Conservation (phyloP, 2,329 filamentous ascomycete genomes). For the Apiospora arundinis region DNA sequence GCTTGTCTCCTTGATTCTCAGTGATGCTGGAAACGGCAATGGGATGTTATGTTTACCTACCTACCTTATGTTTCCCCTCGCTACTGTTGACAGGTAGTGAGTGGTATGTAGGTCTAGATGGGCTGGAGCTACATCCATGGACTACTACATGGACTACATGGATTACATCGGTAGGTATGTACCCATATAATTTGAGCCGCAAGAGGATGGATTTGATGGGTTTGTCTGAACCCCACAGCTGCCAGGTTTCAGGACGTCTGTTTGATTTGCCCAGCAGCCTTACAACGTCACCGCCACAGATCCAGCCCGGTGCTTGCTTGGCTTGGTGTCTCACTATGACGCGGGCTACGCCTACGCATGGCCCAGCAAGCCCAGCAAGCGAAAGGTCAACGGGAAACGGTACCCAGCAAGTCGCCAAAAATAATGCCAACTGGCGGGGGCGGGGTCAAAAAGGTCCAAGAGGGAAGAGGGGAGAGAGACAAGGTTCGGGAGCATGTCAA, state of each 20-base stretch:
- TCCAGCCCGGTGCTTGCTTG: neutral
- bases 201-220: neutral
- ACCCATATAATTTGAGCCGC: neutral
- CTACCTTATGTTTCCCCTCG: too few species aligned
- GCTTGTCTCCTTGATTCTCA: too few species aligned
- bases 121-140: too few species aligned
- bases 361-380: neutral
- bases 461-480: neutral
- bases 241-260: slow-evolving; percentile 10
- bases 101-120: too few species aligned
- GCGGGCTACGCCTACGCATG: neutral
- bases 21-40: too few species aligned
- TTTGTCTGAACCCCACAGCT: neutral
- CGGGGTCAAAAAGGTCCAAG: neutral
- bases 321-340: slow-evolving; percentile 18
- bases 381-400: neutral
- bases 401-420: neutral
- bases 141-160: too few species aligned
- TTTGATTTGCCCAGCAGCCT: neutral
- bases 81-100: too few species aligned
- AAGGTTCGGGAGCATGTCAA: neutral
- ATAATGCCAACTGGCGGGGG: slow-evolving; percentile 6
- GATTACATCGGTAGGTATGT: too few species aligned
- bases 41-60: too few species aligned
- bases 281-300: slow-evolving; percentile 18